Base-by-base conservation (phyloP, 2,329 filamentous ascomycete genomes). In the Sporothrix dimorphospora region DNA sequence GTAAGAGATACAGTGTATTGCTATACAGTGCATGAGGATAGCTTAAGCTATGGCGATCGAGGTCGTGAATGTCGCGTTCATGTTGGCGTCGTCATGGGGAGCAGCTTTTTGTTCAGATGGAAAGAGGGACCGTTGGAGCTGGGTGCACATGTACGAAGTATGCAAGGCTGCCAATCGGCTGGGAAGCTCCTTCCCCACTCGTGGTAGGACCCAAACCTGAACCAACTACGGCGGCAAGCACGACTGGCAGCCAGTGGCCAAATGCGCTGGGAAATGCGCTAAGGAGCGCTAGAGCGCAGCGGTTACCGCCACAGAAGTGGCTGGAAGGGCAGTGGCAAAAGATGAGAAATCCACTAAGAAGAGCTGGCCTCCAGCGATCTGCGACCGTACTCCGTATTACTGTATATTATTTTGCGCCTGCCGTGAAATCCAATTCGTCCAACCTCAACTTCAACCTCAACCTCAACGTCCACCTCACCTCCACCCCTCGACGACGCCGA, bases 291-390 rank as follows among this genome's bases (percentile, higher is more conserved):
- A 61, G 19, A 45, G 19, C 12, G 16, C n/a, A 27, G 59, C 38
- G 11, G n/a, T 30, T n/a, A 9, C 53, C 8, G 53, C 67, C 47
- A 71, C 73, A 72, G 74, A 75, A 76, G 67, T 71, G 70, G 74
- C 73, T 73, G 66, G 74, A 75, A 72, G n/a, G 21, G 27, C 55
- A 47, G 72, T 75, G 74, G 74, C 75, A 72, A 75, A 76, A 71
- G 66, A 53, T 51, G 57, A 72, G 55, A 71, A 71, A 70, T 70
- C 42, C 53, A 45, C 61, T 55, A 42, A 14, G n/a, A n/a, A 72
- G 65, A 69, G 53, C 67, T 51, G 57, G 9, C n/a, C 19, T 5
- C 21, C 14, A 8, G 24, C 4, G 61, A 11, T 8, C 45, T 51
- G 45, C 45, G 14, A n/a, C n/a, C n/a, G n/a, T n/a, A n/a, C n/a